These are phyloP conservation scores for Collybia sp. DNA, from an alignment of 768 basidiomycete species.

Conservation along the genomic window DNA sequence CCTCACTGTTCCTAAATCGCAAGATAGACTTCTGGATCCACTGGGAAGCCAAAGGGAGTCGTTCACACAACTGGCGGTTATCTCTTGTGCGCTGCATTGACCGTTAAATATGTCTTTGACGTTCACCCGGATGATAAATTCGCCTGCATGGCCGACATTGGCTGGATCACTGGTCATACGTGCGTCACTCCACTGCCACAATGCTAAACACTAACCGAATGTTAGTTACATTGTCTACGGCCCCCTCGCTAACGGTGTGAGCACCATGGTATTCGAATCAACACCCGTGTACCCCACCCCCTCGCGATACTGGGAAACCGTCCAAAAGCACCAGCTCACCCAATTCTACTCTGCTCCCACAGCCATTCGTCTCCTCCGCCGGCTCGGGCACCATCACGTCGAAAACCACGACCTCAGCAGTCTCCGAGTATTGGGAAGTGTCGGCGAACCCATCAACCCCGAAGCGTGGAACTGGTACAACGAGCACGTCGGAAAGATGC, in stretches of 20 bases:
- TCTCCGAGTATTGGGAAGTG: conserved; percentile 84
- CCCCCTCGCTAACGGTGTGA: conserved; percentile 79
- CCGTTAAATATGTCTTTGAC: conserved; percentile 97
- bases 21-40: conserved; percentile 88
- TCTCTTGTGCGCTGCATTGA: conserved; percentile 85
- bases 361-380: conserved; percentile 84
- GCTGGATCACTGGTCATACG: conserved; percentile 98
- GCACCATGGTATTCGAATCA: conserved; percentile 91
- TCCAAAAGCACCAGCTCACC: conserved; percentile 88
- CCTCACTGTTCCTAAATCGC: conserved; percentile 5
- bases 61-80: conserved; percentile 89
- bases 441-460: conserved; percentile 98
- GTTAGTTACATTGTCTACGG: conserved; percentile 89
- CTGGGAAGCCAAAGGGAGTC: conserved; percentile 96
- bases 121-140: conserved; percentile 95
- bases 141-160: conserved; percentile 98
- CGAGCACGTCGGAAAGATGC: conserved; percentile 81
- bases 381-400: conserved; percentile 82
- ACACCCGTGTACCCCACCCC: conserved; percentile 97
- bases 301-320: conserved; percentile 94
- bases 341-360: conserved; percentile 96
- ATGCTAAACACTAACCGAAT: conserved; percentile 1
- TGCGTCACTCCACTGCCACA: conserved; percentile 32
- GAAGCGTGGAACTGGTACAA: conserved; percentile 99
- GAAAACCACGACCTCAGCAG: conserved; percentile 75